Evolutionary conservation across 352 stramenopile species (phyloP).

Genomic region (Pythium oligandrum): DNA sequence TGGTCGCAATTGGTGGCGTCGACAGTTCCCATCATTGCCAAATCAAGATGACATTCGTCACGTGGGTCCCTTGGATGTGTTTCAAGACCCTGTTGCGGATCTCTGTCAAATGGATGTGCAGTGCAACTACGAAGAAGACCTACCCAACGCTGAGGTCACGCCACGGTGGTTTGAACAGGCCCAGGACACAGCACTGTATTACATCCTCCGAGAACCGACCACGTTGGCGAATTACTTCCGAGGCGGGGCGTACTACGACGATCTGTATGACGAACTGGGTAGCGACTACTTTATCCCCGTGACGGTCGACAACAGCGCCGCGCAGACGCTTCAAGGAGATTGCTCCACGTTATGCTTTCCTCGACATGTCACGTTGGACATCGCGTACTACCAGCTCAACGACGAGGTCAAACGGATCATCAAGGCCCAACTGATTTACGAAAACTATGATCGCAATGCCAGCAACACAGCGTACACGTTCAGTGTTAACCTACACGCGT

Average conservation of each 20-base stretch:
- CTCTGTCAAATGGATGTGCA: slow-evolving; percentile 86
- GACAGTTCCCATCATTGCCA: slow-evolving; percentile 76
- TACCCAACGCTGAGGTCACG: slow-evolving; percentile 84
- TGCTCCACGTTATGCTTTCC: slow-evolving; percentile 93
- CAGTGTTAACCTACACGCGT: slow-evolving; percentile 86
- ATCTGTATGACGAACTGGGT: slow-evolving; percentile 40
- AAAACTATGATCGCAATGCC: slow-evolving; percentile 92
- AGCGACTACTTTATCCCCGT: slow-evolving; percentile 95
- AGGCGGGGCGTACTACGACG: slow-evolving; percentile 68
- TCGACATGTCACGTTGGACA: slow-evolving; percentile 88
- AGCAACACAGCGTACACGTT: slow-evolving; percentile 89
- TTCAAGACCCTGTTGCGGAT: slow-evolving; percentile 87
- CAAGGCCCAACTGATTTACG: slow-evolving; percentile 80
- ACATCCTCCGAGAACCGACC: slow-evolving; percentile 89
- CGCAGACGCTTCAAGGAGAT: slow-evolving; percentile 70
- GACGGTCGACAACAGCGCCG: slow-evolving; percentile 83
- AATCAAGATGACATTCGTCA: slow-evolving; percentile 94
- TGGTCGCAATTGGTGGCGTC: slow-evolving; percentile 67
- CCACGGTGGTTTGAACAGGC: slow-evolving; percentile 95
- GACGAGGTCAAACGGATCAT: slow-evolving; percentile 92
- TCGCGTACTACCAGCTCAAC: slow-evolving; percentile 94
- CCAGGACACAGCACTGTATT: slow-evolving; percentile 86
- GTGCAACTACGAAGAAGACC: slow-evolving; percentile 93
- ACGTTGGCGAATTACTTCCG: slow-evolving; percentile 86
- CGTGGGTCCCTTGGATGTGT: slow-evolving; percentile 87